Base-by-base conservation (phyloP, 2,329 filamentous ascomycete species). In the Trichoderma aggressivum region DNA sequence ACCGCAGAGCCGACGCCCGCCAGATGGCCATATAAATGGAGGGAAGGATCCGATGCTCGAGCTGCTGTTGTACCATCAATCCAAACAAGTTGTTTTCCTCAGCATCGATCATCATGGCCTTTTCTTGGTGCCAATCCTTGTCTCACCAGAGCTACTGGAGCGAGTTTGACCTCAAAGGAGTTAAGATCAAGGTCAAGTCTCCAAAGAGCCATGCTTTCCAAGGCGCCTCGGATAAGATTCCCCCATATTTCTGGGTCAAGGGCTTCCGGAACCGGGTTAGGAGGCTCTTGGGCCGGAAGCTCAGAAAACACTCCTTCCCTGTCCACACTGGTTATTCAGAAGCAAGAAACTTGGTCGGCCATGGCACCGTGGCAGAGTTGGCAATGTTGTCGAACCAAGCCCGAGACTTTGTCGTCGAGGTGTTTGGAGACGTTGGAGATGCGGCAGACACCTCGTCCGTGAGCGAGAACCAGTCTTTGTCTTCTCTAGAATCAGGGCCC, bases 241-340 rank as follows among this genome's bases (percentile, higher is more conserved):
- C 68, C 32, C 70, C 61, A 18, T 68, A 73, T 60, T 73, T 74
- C 65, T 75, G 74, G 71, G 70, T 64, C 36, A 30, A 70, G 36
- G 71, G 62, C 50, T 32, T 70, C 61, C 56, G 70, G 30, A 39
- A 62, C 28, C 56, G 71, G 43, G 28, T 73, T 58, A 59, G 69
- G 34, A 71, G 62, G 26, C 43, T 66, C 30, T 28, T 71, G 12
- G 70, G 63, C n/a, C 43, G 50, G 7, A 68, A 66, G 60, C 65
- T 60, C 6, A 72, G 36, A 24, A 32, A 72, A 11, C 34, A 63
- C 12, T 39, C 43, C 11, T 67, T 71, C 21, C 71, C 73, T 21
- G 34, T 68, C 12, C 64, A 74, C 53, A 0, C 50, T 6, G 73
- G 74, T 47, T 75, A 75, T 63, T 67, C 60, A n/a, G 73, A 74